Evolutionary conservation across 1,284 basidiomycete genomes (phyloP).

Genomic region (Apiotrichum veenhuisii): DNA sequence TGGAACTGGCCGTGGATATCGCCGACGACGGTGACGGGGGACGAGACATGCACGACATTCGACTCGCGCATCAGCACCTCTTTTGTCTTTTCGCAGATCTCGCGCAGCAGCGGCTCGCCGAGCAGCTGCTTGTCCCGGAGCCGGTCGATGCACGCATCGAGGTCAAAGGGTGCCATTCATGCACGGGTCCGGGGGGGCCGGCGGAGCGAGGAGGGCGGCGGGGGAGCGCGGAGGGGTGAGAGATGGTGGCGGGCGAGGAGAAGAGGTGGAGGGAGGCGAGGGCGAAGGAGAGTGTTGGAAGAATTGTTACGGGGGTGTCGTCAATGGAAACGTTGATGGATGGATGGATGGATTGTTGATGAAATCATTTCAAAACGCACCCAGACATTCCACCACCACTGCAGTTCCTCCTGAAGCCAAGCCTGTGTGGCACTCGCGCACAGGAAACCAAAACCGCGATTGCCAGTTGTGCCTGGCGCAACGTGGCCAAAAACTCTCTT

Average conservation of each 20-base stretch:
- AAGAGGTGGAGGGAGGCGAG: neutral
- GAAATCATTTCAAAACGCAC: neutral
- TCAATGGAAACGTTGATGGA: no score
- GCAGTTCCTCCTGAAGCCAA: no score
- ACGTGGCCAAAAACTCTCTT: neutral
- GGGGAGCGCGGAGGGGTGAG: neutral
- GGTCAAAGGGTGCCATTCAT: conserved; percentile 82
- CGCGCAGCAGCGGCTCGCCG: conserved; percentile 83
- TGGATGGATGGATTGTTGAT: no score
- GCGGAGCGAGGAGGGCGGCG: neutral
- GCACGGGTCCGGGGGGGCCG: conserved; percentile 3
- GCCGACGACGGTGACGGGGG: conserved; percentile 98
- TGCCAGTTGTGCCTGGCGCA: neutral
- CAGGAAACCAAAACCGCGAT: no score
- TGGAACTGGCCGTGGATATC: conserved; percentile 99
- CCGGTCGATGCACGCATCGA: conserved; percentile 89
- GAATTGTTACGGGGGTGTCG: no score
- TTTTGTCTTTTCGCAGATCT: conserved; percentile 98
- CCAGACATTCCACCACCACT: no score
- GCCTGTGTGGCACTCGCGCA: no score
- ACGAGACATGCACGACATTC: conserved; percentile 95
- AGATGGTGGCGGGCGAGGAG: neutral
- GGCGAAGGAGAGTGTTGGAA: no score
- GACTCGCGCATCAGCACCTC: conserved; percentile 98
- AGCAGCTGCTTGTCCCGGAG: conserved; percentile 85